A percentile compares a stretch with the other conserved stretches of the same genome.
These are phyloP conservation scores for Vigna nakashimae DNA, from an alignment of 306 rosid genomes.

Conservation along the genomic window DNA sequence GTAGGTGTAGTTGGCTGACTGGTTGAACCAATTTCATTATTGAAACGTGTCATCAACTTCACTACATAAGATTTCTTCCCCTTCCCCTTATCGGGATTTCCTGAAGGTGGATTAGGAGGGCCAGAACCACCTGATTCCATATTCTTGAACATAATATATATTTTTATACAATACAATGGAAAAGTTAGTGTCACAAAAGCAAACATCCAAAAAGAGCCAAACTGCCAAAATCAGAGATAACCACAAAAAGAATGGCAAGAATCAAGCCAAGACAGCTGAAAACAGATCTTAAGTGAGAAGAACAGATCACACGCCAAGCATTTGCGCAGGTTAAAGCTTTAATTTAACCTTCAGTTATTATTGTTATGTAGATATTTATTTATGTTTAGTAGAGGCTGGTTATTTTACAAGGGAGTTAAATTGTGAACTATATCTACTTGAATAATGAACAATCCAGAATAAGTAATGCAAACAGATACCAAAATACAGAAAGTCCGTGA, in stretches of 20 bases:
- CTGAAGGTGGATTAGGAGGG: too few species aligned
- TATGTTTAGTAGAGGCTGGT: neutral
- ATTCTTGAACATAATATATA: too few species aligned
- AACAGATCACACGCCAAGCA: neutral
- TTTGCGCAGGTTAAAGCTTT: conserved; percentile 15
- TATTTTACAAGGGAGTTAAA: conserved; percentile 1
- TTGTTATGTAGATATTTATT: neutral
- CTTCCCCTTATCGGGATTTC: too few species aligned
- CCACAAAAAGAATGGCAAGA: neutral
- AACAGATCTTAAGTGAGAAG: neutral
- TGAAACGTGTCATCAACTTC: too few species aligned
- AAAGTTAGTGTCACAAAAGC: neutral
- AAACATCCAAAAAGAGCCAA: neutral
- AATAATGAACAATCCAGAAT: neutral
- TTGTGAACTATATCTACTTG: neutral
- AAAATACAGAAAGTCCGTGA: neutral
- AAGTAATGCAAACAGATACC: neutral
- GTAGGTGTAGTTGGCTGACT: too few species aligned
- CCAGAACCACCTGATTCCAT: too few species aligned
- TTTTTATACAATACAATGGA: too few species aligned
- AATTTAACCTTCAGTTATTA: neutral
- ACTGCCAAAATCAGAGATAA: neutral
- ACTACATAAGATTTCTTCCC: too few species aligned
- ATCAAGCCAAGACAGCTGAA: neutral
- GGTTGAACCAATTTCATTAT: too few species aligned